Conservation (phyloP, 192 early-diverging fungal species). For the Coemansia guatemalensis region DNA sequence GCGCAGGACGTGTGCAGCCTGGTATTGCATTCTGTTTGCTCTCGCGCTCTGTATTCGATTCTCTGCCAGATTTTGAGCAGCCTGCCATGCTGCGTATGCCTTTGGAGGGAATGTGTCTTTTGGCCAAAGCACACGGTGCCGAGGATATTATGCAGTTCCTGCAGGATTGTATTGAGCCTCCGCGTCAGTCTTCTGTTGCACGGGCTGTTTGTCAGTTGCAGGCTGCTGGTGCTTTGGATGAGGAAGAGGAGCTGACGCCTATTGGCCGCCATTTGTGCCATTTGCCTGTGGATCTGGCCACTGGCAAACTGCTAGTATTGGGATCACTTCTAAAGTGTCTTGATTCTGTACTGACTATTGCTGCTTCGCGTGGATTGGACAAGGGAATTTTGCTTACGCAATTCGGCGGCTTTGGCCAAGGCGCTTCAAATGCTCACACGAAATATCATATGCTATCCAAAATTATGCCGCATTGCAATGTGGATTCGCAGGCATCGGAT, state of each 20-base stretch:
- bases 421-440: background rate
- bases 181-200: conserved; percentile 62
- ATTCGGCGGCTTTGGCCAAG: background rate
- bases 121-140: conserved; percentile 67
- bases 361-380: conserved; percentile 51
- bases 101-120: conserved; percentile 70
- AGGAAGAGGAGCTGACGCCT: conserved; percentile 58
- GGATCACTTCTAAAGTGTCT: conserved; percentile 74
- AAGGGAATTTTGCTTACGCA: conserved; percentile 6
- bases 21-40: conserved; percentile 60
- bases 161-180: conserved; percentile 65
- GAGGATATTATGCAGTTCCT: conserved; percentile 60
- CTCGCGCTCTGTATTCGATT: conserved; percentile 37
- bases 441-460: background rate
- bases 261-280: conserved; percentile 70
- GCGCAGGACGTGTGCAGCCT: conserved; percentile 60
- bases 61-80: conserved; percentile 55
- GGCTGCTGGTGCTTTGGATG: conserved; percentile 32
- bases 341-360: conserved; percentile 75
- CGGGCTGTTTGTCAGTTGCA: conserved; percentile 54
- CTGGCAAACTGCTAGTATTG: conserved; percentile 74
- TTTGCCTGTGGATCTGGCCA: conserved; percentile 72
- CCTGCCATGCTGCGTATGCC: conserved; percentile 70
- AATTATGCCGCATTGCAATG: conserved; percentile 6
- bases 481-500: conserved; percentile 14